A percentile compares a stretch with the other conserved stretches of the same genome.
phyloP scores from a whole-genome alignment of 1,284 basidiomycete genomes.

The Coniferiporia weirii region DNA sequence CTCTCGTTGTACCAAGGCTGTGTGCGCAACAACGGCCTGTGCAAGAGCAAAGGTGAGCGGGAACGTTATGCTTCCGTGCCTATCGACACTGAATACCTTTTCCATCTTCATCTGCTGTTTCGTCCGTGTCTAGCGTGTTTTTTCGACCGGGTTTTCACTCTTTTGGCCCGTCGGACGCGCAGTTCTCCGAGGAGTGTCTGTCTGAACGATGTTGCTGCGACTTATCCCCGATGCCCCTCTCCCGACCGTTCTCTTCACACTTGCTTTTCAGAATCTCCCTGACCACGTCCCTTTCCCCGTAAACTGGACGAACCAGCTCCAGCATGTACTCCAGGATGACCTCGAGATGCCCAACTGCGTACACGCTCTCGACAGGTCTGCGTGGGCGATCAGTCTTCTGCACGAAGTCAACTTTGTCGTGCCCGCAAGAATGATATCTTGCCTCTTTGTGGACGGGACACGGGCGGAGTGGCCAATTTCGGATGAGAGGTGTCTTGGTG shows the following conservation, averaged over 20 bases:
- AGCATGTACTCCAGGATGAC: constrained; percentile 45
- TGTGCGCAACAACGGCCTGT: neutral
- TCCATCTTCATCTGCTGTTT: neutral
- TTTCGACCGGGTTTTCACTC: neutral
- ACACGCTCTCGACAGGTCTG: constrained; percentile 62
- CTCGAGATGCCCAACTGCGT: constrained; percentile 52
- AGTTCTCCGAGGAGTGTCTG: neutral
- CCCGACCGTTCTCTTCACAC: constrained; percentile 67
- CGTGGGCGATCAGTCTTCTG: constrained; percentile 50
- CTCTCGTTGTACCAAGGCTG: neutral
- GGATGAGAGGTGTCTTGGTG: constrained; percentile 34
- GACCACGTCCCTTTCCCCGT: constrained; percentile 41
- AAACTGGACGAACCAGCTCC: constrained; percentile 53
- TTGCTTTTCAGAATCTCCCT: constrained; percentile 55
- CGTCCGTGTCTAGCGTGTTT: neutral
- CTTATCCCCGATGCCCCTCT: constrained; percentile 51
- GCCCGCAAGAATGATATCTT: constrained; percentile 37
- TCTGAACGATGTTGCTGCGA: constrained; percentile 56
- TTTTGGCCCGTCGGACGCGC: neutral
- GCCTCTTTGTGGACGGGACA: constrained; percentile 53
- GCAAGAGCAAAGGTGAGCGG: neutral
- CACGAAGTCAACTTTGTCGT: constrained; percentile 59
- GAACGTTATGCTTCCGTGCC: neutral
- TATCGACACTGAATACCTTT: neutral
- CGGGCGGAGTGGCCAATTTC: constrained; percentile 41